Percentiles rank a stretch among this genome's conserved stretches.
These are phyloP conservation scores for Boehmeria nivea DNA, from an alignment of 306 rosid genomes.

Conservation along the genomic window DNA sequence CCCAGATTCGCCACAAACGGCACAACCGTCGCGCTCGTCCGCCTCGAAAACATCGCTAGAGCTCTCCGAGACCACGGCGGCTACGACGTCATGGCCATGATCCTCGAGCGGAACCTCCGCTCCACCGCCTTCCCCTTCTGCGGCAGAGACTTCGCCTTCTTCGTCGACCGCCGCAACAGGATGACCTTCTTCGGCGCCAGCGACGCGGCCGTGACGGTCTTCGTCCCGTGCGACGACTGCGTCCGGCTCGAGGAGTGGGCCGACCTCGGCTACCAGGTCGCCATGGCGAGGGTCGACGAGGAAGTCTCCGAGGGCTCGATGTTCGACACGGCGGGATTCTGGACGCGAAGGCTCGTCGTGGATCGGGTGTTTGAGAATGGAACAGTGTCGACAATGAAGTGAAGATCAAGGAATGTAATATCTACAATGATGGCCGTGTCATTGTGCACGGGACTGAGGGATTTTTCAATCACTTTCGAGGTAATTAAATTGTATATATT, in stretches of 20 bases:
- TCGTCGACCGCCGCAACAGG: not conserved
- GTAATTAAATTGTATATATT: too few relatives aligned
- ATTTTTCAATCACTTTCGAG: not conserved
- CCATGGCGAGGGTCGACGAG: not conserved
- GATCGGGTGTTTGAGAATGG: not conserved
- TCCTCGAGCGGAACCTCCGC: not conserved
- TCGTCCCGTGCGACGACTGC: not conserved
- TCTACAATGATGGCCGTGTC: slow-evolving; percentile 1
- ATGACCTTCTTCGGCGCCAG: not conserved
- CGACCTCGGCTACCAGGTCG: not conserved
- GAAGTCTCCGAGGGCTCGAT: not conserved
- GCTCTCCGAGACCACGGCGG: not conserved
- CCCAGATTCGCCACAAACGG: too few relatives aligned
- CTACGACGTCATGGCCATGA: not conserved
- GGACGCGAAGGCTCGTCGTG: not conserved
- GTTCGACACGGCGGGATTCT: too few relatives aligned
- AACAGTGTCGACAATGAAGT: not conserved
- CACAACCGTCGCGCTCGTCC: not conserved
- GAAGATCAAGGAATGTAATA: not conserved
- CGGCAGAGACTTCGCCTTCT: not conserved
- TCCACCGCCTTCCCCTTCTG: not conserved
- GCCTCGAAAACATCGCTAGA: not conserved
- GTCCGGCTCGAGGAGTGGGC: not conserved
- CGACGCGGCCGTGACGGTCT: not conserved
- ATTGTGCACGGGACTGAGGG: slow-evolving; percentile 1